Evolutionary conservation across 352 stramenopile species (phyloP).

Genomic region (Sclerospora graminicola): DNA sequence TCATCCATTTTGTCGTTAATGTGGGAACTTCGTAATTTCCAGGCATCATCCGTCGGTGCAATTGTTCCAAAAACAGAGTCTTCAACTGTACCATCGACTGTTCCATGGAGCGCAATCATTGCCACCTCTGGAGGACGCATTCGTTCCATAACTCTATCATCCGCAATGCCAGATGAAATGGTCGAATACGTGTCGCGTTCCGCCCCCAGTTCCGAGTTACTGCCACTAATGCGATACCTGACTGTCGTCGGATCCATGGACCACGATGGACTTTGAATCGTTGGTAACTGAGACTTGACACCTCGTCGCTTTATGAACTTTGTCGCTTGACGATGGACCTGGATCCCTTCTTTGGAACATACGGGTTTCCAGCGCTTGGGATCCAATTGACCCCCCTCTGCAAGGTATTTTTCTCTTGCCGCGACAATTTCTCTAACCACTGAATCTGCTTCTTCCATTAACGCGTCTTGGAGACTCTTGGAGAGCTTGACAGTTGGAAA

Average conservation of each 20-base stretch:
- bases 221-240: background rate
- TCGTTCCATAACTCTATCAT: slow-evolving; percentile 12
- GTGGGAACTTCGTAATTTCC: no score
- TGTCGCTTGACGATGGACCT: slow-evolving; percentile 12
- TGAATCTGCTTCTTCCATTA: slow-evolving; percentile 25
- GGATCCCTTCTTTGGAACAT: slow-evolving; percentile 26
- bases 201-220: background rate
- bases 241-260: no score
- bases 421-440: slow-evolving; percentile 33
- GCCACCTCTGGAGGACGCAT: slow-evolving; percentile 21
- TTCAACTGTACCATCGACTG: slow-evolving; percentile 37
- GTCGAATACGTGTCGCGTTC: background rate
- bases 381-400: slow-evolving; percentile 13
- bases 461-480: slow-evolving; percentile 13
- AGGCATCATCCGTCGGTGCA: no score
- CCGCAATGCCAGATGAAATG: slow-evolving; percentile 1
- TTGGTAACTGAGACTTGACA: background rate
- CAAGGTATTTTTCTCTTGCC: slow-evolving; percentile 27
- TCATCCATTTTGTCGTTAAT: slow-evolving; percentile 39
- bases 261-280: no score
- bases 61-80: slow-evolving; percentile 40
- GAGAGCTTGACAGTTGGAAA: slow-evolving; percentile 23
- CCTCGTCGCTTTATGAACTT: background rate
- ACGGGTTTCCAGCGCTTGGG: slow-evolving; percentile 24
- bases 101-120: slow-evolving; percentile 30